A percentile compares a stretch with the other conserved stretches of the same genome.
phyloP scores from a whole-genome alignment of 768 basidiomycete species.

The Russula sp. region DNA sequence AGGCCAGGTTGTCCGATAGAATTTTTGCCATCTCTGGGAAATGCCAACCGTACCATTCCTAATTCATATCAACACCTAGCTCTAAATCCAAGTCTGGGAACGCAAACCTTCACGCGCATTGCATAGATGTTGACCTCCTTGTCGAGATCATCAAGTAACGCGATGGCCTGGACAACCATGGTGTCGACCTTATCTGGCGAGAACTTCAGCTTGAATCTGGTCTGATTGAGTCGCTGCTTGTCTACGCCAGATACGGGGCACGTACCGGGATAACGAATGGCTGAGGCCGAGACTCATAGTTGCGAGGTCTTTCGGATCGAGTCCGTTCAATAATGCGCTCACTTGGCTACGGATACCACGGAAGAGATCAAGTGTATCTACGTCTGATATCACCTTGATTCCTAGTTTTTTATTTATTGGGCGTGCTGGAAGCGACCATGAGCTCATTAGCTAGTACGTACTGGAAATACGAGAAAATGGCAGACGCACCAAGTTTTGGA shows the following conservation, averaged over 20 bases:
- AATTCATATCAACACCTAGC: constrained; percentile 1
- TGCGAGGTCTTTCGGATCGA: constrained; percentile 89
- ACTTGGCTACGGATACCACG: constrained; percentile 92
- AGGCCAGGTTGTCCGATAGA: constrained; percentile 93
- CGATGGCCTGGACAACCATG: constrained; percentile 99
- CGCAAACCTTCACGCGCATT: constrained; percentile 90
- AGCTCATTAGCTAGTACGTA: not conserved
- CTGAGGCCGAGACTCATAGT: constrained; percentile 98
- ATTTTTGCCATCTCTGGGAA: constrained; percentile 99
- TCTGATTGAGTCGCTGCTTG: not conserved
- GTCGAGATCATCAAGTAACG: constrained; percentile 95
- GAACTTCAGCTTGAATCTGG: constrained; percentile 97
- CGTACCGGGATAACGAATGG: constrained; percentile 90
- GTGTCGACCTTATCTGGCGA: constrained; percentile 99
- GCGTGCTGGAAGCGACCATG: constrained; percentile 13
- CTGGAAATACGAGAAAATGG: not conserved
- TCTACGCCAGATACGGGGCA: constrained; percentile 7
- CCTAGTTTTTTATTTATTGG: constrained; percentile 92
- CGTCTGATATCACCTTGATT: constrained; percentile 73
- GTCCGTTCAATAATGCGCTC: constrained; percentile 76
- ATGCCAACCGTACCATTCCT: constrained; percentile 99
- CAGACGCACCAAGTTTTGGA: constrained; percentile 72
- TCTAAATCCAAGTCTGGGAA: not conserved
- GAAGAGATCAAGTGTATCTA: constrained; percentile 73
- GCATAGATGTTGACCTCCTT: constrained; percentile 99